Evolutionary conservation across 768 basidiomycete genomes (phyloP).

Genomic region (Mycena olivaceomarginata): DNA sequence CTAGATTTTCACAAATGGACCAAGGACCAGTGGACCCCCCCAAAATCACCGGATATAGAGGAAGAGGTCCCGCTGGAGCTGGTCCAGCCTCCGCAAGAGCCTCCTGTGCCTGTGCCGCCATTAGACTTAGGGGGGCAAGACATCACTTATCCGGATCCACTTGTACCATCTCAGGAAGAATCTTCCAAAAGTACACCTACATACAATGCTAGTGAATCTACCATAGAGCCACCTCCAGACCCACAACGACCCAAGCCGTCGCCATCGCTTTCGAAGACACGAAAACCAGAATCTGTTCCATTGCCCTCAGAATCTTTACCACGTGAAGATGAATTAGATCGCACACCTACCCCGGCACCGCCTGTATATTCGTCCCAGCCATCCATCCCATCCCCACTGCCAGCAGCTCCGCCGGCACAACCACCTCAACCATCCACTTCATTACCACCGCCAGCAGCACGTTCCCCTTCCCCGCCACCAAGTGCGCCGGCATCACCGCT

Average conservation of each 20-base stretch:
- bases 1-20: neutral
- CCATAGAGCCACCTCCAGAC: neutral
- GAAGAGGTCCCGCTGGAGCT: neutral
- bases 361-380: neutral
- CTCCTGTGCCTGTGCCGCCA: neutral
- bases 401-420: neutral
- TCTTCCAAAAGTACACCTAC: conserved; percentile 11
- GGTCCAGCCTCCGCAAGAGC: neutral
- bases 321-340: neutral
- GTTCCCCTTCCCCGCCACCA: neutral
- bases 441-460: neutral
- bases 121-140: neutral
- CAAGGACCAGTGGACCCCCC: too few relatives aligned
- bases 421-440: neutral
- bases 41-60: neutral
- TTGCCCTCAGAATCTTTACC: neutral
- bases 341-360: neutral
- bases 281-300: conserved; percentile 1
- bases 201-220: neutral
- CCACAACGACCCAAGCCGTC: neutral
- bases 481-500: conserved; percentile 15
- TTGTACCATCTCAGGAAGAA: conserved; percentile 1
- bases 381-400: neutral
- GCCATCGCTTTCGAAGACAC: neutral
- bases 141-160: neutral